These are phyloP conservation scores for Aspergillus glaucus DNA, from an alignment of 2,329 filamentous ascomycete genomes.

Conservation along the genomic window DNA sequence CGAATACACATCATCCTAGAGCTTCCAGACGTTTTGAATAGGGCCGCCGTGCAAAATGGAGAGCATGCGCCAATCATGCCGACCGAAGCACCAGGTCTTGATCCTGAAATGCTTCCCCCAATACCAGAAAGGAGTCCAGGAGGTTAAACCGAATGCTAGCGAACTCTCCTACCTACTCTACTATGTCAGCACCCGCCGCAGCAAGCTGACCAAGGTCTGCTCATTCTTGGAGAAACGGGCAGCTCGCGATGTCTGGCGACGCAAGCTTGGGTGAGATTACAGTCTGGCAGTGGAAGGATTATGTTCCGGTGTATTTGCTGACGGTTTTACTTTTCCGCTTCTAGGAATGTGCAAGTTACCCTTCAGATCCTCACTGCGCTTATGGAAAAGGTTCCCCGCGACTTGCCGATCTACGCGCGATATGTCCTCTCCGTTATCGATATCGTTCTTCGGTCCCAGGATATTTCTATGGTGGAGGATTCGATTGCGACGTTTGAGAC, in stretches of 20 bases:
- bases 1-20: background rate
- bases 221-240: slow-evolving; percentile 92
- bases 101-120: slow-evolving; percentile 95
- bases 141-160: slow-evolving; percentile 92
- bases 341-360: slow-evolving; percentile 86
- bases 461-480: slow-evolving; percentile 89
- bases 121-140: slow-evolving; percentile 81
- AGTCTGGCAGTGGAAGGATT: too few species aligned
- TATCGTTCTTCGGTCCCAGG: slow-evolving; percentile 73
- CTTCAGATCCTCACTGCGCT: slow-evolving; percentile 86
- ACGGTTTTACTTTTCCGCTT: background rate
- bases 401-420: slow-evolving; percentile 79
- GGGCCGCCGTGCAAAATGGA: slow-evolving; percentile 38
- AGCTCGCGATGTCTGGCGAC: slow-evolving; percentile 81
- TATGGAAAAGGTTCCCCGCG: slow-evolving; percentile 86
- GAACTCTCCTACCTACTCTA: slow-evolving; percentile 96
- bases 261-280: slow-evolving; percentile 70
- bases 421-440: slow-evolving; percentile 80
- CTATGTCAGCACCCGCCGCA: slow-evolving; percentile 88
- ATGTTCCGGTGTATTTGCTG: background rate
- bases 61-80: slow-evolving; percentile 56
- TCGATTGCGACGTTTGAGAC: slow-evolving; percentile 79
- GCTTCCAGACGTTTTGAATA: too few species aligned
- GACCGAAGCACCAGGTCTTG: slow-evolving; percentile 94
- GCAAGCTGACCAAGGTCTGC: slow-evolving; percentile 94